phyloP scores from a whole-genome alignment of 352 stramenopile genomes.

The Phytophthora fragariaefolia region DNA sequence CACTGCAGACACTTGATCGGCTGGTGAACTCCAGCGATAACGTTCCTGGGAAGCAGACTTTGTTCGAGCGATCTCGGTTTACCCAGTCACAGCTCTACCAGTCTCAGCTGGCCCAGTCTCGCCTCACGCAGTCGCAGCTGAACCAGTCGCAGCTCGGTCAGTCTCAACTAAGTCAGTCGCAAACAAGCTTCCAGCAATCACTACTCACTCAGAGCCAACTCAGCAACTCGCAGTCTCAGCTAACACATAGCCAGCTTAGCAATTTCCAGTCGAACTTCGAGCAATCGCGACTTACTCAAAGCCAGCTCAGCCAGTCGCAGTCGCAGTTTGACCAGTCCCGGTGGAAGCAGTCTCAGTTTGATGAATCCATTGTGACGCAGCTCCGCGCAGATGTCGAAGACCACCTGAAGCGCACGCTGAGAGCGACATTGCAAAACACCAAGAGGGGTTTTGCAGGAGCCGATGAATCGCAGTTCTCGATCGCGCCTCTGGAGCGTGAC shows the following conservation, averaged over 20 bases:
- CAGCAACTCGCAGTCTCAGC: slow-evolving; percentile 11
- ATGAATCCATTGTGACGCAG: slow-evolving; percentile 33
- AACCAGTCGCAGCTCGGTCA: slow-evolving; percentile 11
- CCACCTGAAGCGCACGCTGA: slow-evolving; percentile 37
- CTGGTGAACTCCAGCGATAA: slow-evolving; percentile 33
- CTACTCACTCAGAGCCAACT: slow-evolving; percentile 25
- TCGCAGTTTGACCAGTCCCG: slow-evolving; percentile 25
- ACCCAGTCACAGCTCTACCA: slow-evolving; percentile 28
- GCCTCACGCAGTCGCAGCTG: slow-evolving; percentile 18
- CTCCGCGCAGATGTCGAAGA: slow-evolving; percentile 40
- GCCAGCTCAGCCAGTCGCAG: slow-evolving; percentile 19
- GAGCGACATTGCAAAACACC: slow-evolving; percentile 27
- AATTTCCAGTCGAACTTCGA: slow-evolving; percentile 2
- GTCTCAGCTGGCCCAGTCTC: slow-evolving; percentile 14
- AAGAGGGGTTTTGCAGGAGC: slow-evolving; percentile 19
- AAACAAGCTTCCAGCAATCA: slow-evolving; percentile 8
- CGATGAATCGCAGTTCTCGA: slow-evolving; percentile 41
- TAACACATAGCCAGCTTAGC: slow-evolving; percentile 6
- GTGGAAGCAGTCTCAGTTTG: slow-evolving; percentile 26
- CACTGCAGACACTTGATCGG: slow-evolving; percentile 35
- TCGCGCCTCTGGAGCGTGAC: slow-evolving; percentile 49
- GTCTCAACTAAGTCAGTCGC: slow-evolving; percentile 5
- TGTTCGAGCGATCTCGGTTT: slow-evolving; percentile 33
- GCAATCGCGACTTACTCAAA: slow-evolving; percentile 19
- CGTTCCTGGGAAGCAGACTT: neutral